Percentiles rank a stretch among this genome's conserved stretches.
Conservation (phyloP, 768 basidiomycete genomes). For the Rhizopogon vesiculosus region DNA sequence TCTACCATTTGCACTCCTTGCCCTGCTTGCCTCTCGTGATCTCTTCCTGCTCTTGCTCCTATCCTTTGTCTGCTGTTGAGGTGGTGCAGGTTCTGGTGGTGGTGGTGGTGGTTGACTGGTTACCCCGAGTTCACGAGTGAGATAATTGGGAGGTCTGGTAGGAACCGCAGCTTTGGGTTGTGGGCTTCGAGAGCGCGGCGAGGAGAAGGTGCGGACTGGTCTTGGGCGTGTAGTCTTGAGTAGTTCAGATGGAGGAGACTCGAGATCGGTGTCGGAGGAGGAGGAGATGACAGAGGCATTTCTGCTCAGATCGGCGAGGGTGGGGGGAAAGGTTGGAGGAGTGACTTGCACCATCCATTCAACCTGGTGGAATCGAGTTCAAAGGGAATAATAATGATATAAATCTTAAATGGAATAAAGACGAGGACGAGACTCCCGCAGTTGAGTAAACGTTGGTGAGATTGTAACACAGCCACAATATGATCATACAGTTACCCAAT, state of each 20-base stretch:
- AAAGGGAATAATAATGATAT: too few species aligned
- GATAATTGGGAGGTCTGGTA: conserved; percentile 47
- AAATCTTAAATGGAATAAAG: too few species aligned
- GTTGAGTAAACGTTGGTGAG: not conserved
- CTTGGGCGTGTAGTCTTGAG: conserved; percentile 44
- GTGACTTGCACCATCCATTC: conserved; percentile 1
- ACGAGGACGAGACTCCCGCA: too few species aligned
- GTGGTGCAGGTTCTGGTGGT: conserved; percentile 11
- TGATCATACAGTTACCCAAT: too few species aligned
- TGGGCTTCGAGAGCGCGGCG: conserved; percentile 55
- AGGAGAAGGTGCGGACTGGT: conserved; percentile 58
- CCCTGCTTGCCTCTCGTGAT: conserved; percentile 32
- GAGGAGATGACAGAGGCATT: conserved; percentile 75
- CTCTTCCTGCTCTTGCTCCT: conserved; percentile 36
- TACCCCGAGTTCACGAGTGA: conserved; percentile 53
- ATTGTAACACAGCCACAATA: not conserved
- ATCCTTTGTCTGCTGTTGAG: conserved; percentile 13
- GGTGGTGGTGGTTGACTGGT: conserved; percentile 10
- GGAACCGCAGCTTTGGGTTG: conserved; percentile 33
- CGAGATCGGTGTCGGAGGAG: conserved; percentile 52
- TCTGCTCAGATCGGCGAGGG: conserved; percentile 64
- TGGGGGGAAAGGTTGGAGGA: conserved; percentile 24
- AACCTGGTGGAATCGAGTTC: too few species aligned
- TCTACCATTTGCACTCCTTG: conserved; percentile 41
- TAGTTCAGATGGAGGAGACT: conserved; percentile 34